A percentile compares a stretch with the other conserved stretches of the same genome.
Evolutionary conservation across 2,329 filamentous ascomycete species (phyloP).

Genomic region (Verticillium tricorpus): DNA sequence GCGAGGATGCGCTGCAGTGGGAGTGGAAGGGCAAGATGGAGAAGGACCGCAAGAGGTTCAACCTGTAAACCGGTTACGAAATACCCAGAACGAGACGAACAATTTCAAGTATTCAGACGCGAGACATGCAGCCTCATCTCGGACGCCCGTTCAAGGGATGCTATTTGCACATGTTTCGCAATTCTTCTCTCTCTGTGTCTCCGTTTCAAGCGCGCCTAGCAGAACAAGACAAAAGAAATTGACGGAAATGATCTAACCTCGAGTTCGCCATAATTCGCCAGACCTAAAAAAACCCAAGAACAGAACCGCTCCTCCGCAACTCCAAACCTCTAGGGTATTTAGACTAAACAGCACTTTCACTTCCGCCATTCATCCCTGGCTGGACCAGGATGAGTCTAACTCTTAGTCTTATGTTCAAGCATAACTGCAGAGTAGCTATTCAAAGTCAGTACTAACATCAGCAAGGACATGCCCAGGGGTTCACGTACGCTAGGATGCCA

Average conservation of each 20-base stretch:
- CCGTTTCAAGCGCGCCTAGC: background rate
- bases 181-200: too few species aligned
- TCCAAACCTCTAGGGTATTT: background rate
- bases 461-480: conserved; percentile 30
- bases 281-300: background rate
- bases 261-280: background rate
- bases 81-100: conserved; percentile 5
- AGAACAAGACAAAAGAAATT: background rate
- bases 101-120: background rate
- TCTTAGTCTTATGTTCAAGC: conserved; percentile 33
- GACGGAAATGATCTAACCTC: background rate
- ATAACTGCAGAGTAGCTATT: conserved; percentile 43
- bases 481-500: conserved; percentile 52
- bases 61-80: conserved; percentile 54
- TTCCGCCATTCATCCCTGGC: background rate
- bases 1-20: conserved; percentile 80
- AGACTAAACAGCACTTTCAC: background rate
- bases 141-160: background rate
- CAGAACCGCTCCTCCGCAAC: background rate
- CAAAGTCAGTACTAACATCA: background rate
- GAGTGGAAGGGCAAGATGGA: conserved; percentile 96
- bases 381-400: background rate
- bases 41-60: conserved; percentile 89
- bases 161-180: too few species aligned
- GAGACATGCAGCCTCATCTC: background rate